Base-by-base conservation (phyloP, 2,329 filamentous ascomycete genomes). In the Hymenoscyphus salicellus region DNA sequence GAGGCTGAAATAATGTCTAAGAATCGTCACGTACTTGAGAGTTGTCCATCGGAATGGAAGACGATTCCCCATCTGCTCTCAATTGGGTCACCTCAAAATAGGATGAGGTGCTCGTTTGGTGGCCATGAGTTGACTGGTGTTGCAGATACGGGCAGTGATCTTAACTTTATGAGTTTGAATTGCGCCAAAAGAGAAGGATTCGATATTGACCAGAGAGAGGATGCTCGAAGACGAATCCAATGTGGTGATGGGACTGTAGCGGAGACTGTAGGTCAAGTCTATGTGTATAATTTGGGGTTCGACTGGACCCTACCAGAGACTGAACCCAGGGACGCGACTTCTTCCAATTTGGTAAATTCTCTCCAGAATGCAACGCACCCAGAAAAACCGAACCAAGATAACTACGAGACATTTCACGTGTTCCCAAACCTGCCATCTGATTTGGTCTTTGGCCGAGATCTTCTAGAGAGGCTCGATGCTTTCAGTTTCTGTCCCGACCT, bases 21-120 rank as follows among this genome's bases (percentile, higher is more conserved):
- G 61, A 65, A 69, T 17, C 26, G 60, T 7, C 57, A 69, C 23
- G 6, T 67, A 26, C 63, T 67, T 28, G 61, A 63, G 23, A 60
- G 10, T 20, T 65, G 62, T 36, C 65, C 62, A 14, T 41, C 3
- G 1, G 60, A 60, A 5, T 55, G 30, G n/a, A 36, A 52, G 2
- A 30, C 16, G 14, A 59, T 59, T 2, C 62, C 61, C 1, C 17
- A 36, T 26, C 28, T 63, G 14, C 16, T 26, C 5, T 64, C 17
- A 7, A 58, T 64, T 17, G 63, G 63, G 2, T 28, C 23, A 3
- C n/a, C 46, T 17, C 41, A 7, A 10, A 49, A 26, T n/a, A 49
- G 43, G 8, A 49, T 49, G 43, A 59, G 30, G 28, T 64, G 49
- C 20, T 55, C 33, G 2, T 26, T 63, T 7, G 61, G 59, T 46